Base-by-base conservation (phyloP, 2,329 filamentous ascomycete species). In the Apiospora kogelbergensis region DNA sequence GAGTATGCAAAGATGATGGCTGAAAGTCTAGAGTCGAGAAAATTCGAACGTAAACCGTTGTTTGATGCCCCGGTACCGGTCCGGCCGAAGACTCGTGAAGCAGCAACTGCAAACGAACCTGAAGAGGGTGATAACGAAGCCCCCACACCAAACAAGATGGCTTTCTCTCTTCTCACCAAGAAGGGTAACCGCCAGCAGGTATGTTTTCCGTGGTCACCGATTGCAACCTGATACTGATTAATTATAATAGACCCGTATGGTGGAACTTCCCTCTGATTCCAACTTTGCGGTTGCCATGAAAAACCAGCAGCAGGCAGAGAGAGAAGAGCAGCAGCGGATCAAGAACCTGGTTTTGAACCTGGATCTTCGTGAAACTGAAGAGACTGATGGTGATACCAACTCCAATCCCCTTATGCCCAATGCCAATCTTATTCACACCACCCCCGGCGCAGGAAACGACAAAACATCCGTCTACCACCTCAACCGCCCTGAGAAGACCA, bases 1-100 rank as follows among this genome's bases (percentile, higher is more conserved):
- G 96, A 98, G 81, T 96, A 97, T 79, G 95, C 96, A 45, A 98
- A 97, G 81, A 93, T 99, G 89, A 98, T 99, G 95, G 89, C 95
- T 66, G 96, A 99, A 80, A 98, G 95, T 82, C 84, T 97, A 75
- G 96, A 99, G 74, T 97, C 95, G 5, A 90, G 96, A 74, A 98
- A 97, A 76, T 97, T 97, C 74, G 96, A 99, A 77, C 93, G 96
- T 71, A 98, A 97, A 81, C 90, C 93, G 37, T 87, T 96, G 66
- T 98, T 99, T 76, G 97, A 99, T 78, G 93, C 98, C n/a, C 94
- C 97, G 1, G 83, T 99, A n/a, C 96, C 96, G 0, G 95, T 99
- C 82, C 92, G 94, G 68, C 79, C 87, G 33, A 90, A 90, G 79
- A 84, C 84, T 65, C 91, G 92, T 37, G 92, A 95, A 66, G 76